Percentiles rank a stretch among this genome's conserved stretches.
Evolutionary conservation across 2,329 filamentous ascomycete genomes (phyloP).

Genomic region (Rutstroemia sp.): DNA sequence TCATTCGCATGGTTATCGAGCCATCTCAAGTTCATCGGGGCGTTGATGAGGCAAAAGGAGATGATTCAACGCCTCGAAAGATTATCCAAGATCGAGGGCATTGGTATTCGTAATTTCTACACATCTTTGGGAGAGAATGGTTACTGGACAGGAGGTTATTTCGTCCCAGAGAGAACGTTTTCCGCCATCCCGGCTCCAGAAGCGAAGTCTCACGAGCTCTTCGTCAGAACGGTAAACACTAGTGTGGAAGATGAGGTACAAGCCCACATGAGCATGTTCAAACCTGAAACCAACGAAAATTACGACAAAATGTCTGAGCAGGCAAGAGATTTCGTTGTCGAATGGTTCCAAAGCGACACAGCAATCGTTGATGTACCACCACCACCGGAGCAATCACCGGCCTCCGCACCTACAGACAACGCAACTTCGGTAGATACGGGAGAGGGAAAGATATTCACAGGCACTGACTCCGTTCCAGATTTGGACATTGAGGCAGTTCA

Average conservation of each 20-base stretch:
- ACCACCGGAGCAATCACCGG: not conserved
- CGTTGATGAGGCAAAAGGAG: conserved; percentile 67
- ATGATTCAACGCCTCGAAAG: conserved; percentile 59
- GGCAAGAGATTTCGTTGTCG: conserved; percentile 11
- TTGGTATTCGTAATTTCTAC: conserved; percentile 71
- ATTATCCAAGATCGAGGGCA: conserved; percentile 50
- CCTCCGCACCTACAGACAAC: not conserved
- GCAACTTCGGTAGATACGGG: not conserved
- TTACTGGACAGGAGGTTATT: conserved; percentile 52
- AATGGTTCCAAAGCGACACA: conserved; percentile 13
- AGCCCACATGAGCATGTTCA: conserved; percentile 26
- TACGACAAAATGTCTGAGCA: conserved; percentile 19
- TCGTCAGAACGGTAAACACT: conserved; percentile 16
- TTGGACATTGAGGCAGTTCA: not conserved
- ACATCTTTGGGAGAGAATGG: conserved; percentile 68
- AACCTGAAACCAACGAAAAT: conserved; percentile 17
- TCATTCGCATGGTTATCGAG: conserved; percentile 73
- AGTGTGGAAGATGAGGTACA: conserved; percentile 23
- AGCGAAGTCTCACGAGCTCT: conserved; percentile 12
- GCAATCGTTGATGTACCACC: conserved; percentile 2
- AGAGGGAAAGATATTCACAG: not conserved
- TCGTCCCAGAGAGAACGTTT: conserved; percentile 66
- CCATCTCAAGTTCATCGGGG: conserved; percentile 80
- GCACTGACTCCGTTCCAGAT: not conserved
- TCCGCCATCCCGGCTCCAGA: conserved; percentile 54